These are phyloP conservation scores for Aspergillus chevalieri DNA, from an alignment of 2,329 filamentous ascomycete genomes.

Conservation along the genomic window DNA sequence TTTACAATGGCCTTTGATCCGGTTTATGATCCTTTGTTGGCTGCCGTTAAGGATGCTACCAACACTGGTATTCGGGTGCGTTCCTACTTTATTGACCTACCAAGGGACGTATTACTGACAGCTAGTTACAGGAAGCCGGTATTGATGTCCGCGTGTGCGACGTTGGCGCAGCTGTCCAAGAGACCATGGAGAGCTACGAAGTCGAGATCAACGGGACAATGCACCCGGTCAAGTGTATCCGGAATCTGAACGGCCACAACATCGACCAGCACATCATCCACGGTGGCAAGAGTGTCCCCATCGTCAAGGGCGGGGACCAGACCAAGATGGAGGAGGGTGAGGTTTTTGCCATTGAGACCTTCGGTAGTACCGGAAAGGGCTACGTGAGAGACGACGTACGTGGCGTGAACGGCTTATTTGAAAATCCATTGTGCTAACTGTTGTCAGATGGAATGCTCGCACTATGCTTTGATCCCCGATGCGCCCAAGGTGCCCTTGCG, in stretches of 20 bases:
- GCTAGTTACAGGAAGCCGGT: constrained; percentile 63
- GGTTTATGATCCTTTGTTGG: constrained; percentile 61
- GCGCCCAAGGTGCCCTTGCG: constrained; percentile 70
- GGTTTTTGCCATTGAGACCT: constrained; percentile 92
- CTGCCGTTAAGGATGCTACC: constrained; percentile 62
- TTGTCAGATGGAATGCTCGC: constrained; percentile 66
- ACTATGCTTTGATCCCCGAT: constrained; percentile 73
- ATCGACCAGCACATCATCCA: constrained; percentile 88
- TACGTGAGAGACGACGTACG: constrained; percentile 77
- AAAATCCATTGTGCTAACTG: constrained; percentile 4
- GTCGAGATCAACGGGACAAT: constrained; percentile 73
- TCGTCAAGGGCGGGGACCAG: constrained; percentile 79
- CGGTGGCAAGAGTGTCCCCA: constrained; percentile 84
- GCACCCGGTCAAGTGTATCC: constrained; percentile 75
- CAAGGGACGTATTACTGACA: constrained; percentile 3
- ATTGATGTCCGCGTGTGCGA: constrained; percentile 87
- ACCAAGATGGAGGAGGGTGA: constrained; percentile 99
- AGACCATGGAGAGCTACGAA: constrained; percentile 90
- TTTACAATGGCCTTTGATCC: constrained; percentile 65
- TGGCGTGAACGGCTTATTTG: constrained; percentile 2
- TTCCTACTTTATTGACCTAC: neutral
- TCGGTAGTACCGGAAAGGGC: constrained; percentile 86
- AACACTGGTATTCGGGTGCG: constrained; percentile 65
- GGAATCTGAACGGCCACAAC: constrained; percentile 83
- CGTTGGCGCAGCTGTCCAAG: constrained; percentile 76